Conservation (phyloP, 1,284 basidiomycete species). For the Microstroma glucosiphilum region DNA sequence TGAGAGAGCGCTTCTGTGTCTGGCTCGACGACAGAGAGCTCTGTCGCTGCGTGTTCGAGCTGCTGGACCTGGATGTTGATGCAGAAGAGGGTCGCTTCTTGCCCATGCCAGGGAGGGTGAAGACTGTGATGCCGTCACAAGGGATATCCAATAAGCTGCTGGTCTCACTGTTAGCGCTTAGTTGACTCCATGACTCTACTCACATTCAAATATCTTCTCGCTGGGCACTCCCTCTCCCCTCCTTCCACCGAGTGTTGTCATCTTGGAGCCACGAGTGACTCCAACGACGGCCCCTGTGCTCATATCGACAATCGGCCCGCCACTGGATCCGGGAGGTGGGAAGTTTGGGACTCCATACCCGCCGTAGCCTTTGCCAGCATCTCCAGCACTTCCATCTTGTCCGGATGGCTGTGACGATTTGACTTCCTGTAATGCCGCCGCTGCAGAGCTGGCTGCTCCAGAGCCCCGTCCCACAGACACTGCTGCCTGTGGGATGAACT, state of each 20-base stretch:
- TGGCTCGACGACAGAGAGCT: no score
- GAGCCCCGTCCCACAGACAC: background rate
- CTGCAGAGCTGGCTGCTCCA: background rate
- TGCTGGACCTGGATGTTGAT: no score
- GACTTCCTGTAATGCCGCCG: background rate
- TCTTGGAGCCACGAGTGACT: slow-evolving; percentile 62
- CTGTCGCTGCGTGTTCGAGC: no score
- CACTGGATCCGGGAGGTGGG: slow-evolving; percentile 65
- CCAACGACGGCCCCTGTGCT: slow-evolving; percentile 65
- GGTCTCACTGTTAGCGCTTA: background rate
- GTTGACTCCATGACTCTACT: slow-evolving; percentile 6
- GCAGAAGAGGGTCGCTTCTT: no score
- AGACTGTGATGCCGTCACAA: slow-evolving; percentile 18
- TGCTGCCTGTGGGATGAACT: background rate
- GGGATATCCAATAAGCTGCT: background rate
- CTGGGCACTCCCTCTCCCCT: slow-evolving; percentile 66
- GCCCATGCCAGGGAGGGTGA: slow-evolving; percentile 38
- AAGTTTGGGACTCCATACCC: slow-evolving; percentile 39
- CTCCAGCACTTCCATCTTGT: no score
- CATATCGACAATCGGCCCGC: slow-evolving; percentile 65
- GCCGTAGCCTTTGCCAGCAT: background rate
- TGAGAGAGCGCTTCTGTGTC: no score
- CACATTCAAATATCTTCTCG: slow-evolving; percentile 61
- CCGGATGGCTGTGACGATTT: background rate
- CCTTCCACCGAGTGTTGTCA: slow-evolving; percentile 57